These are phyloP conservation scores for Trametes versicolor DNA, from an alignment of 1,284 basidiomycete species.

Conservation along the genomic window DNA sequence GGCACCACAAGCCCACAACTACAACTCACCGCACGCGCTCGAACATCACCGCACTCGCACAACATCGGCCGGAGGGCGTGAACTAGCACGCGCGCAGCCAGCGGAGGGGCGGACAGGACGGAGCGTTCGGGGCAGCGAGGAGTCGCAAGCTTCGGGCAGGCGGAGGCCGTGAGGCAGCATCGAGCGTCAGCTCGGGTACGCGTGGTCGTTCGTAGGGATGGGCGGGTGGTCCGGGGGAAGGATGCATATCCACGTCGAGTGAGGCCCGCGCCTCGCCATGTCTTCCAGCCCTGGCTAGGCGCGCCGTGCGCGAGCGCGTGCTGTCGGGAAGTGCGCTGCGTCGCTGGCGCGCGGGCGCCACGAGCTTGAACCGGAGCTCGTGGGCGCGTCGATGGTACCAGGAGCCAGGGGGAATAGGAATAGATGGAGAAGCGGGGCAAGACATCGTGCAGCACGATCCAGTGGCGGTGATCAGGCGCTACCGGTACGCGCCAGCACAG, in stretches of 20 bases:
- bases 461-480: constrained; percentile 46
- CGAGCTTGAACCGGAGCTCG: constrained; percentile 33
- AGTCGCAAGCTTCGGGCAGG: constrained; percentile 33
- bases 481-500: constrained; percentile 21
- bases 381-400: constrained; percentile 31
- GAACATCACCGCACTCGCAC: constrained; percentile 30
- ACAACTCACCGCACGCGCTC: constrained; percentile 33
- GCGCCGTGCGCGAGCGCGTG: constrained; percentile 32
- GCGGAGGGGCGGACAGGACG: constrained; percentile 35
- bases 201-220: constrained; percentile 24
- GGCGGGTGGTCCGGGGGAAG: constrained; percentile 24
- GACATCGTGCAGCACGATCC: constrained; percentile 26
- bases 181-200: constrained; percentile 20
- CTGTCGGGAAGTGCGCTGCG: constrained; percentile 27
- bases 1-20: constrained; percentile 24
- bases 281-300: constrained; percentile 39
- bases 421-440: constrained; percentile 25
- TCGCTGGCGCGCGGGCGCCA: constrained; percentile 33
- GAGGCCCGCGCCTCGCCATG: constrained; percentile 36
- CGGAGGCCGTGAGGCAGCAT: constrained; percentile 30
- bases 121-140: constrained; percentile 32
- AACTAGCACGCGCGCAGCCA: constrained; percentile 41
- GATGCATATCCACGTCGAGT: constrained; percentile 30
- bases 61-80: constrained; percentile 35
- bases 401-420: constrained; percentile 31